Base-by-base conservation (phyloP, 495 filamentous ascomycete genomes). In the Ascodesmis nigricans region DNA sequence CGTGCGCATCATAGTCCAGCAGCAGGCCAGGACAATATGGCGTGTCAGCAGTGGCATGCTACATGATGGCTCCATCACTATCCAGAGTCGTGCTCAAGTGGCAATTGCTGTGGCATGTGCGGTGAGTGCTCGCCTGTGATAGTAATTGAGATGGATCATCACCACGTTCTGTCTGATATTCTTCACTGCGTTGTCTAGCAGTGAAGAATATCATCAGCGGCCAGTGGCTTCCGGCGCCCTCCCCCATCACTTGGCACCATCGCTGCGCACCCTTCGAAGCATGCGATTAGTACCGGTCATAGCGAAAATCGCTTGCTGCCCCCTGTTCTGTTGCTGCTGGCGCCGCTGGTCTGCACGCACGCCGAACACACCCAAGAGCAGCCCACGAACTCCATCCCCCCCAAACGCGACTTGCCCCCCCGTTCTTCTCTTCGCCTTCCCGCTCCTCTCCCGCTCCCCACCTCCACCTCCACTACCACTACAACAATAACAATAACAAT, bases 321-420 rank as follows among this genome's bases (percentile, higher is more conserved):
- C 2, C 13, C 11, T 21, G 21, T 41, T 17, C 8, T 20, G 17
- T 11, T 23, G 9, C 16, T 22, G 31, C 38, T 26, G 3, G 9
- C 28, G 28, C 20, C 20, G 14, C 15, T 22, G 19, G 10, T 11
- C 32, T 34, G 36, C 39, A 34, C 39, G 36, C 37, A 33, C 26
- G 31, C 33, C 39, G 29, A 34, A 41, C 22, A 37, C 32, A 19
- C 36, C 27, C 39, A 41, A 40, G 21, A 23, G 21, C 27, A 14
- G 20, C 28, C 24, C 21, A 7, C 15, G 27, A 4, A 20, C 20
- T 24, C 35, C 25, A 39, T 31, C 38, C 30, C 36, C 32, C 16
- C 20, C n/a, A 10, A 23, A n/a, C 31, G 27, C 24, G 20, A 8
- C 23, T 17, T 22, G 8, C 22, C 24, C n/a, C 36, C 39, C n/a